Evolutionary conservation across 192 early-diverging fungal genomes (phyloP).

Genomic region (Backusella westeae): DNA sequence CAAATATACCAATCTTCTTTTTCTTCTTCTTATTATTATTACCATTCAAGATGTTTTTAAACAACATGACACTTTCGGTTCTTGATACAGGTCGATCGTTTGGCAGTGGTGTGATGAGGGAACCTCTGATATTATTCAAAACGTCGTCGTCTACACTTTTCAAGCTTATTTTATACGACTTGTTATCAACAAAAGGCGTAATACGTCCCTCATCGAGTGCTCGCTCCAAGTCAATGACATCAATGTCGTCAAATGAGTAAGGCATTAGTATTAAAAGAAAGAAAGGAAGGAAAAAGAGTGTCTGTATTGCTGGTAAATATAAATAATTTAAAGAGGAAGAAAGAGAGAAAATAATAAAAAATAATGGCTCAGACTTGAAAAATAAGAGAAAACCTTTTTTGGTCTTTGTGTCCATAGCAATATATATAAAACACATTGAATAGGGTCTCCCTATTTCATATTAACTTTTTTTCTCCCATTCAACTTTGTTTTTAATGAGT

Average conservation of each 20-base stretch:
- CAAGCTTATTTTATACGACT: neutral
- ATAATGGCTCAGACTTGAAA: neutral
- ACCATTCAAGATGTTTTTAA: neutral
- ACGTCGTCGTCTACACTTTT: neutral
- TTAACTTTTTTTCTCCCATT: no score
- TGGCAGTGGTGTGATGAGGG: neutral
- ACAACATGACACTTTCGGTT: neutral
- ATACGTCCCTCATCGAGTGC: neutral
- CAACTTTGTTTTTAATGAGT: neutral
- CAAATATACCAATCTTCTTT: neutral
- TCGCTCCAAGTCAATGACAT: slow-evolving; percentile 4
- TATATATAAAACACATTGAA: neutral
- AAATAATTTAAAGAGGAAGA: neutral
- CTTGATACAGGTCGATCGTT: neutral
- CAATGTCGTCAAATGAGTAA: slow-evolving; percentile 8
- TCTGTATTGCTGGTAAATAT: neutral
- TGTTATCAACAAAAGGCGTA: neutral
- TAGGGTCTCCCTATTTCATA: neutral
- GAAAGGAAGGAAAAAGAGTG: neutral
- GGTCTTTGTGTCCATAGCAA: neutral
- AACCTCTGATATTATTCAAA: neutral
- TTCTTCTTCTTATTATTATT: neutral
- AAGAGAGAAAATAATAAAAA: neutral
- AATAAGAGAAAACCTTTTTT: neutral
- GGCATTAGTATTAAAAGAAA: neutral